Percentiles rank a stretch among this genome's conserved stretches.
phyloP scores from a whole-genome alignment of 352 stramenopile species.

The Pelagophyceae sp. region DNA sequence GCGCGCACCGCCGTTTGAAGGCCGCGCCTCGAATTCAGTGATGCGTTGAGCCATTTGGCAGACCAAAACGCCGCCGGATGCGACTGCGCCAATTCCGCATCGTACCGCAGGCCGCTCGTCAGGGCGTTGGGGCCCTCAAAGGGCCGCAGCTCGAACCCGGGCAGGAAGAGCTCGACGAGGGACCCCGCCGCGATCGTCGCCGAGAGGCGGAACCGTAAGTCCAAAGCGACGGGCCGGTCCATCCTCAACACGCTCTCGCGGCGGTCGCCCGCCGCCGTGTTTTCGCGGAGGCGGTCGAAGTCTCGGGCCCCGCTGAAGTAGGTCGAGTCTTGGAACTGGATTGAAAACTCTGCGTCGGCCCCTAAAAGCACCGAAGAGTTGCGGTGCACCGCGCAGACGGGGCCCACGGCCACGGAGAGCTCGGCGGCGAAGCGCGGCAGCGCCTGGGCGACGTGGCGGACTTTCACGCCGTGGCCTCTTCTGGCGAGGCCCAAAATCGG shows the following conservation, averaged over 20 bases:
- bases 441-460: neutral
- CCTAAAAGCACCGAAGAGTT: neutral
- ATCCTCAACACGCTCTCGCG: neutral
- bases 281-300: neutral
- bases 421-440: neutral
- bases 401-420: neutral
- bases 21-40: too few relatives aligned
- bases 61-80: neutral
- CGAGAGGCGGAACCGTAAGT: slow-evolving; percentile 2
- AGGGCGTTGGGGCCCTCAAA: neutral
- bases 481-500: too few relatives aligned
- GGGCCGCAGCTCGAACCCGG: neutral
- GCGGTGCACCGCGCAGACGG: neutral
- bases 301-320: neutral
- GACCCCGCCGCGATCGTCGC: neutral
- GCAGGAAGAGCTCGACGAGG: neutral
- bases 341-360: neutral
- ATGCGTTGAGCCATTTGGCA: neutral
- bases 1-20: neutral
- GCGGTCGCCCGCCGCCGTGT: neutral
- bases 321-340: neutral
- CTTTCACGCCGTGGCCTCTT: neutral
- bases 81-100: too few relatives aligned
- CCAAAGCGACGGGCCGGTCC: neutral
- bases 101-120: neutral